Evolutionary conservation across 2,329 filamentous ascomycete genomes (phyloP).

Genomic region (Scytalidium sp.): DNA sequence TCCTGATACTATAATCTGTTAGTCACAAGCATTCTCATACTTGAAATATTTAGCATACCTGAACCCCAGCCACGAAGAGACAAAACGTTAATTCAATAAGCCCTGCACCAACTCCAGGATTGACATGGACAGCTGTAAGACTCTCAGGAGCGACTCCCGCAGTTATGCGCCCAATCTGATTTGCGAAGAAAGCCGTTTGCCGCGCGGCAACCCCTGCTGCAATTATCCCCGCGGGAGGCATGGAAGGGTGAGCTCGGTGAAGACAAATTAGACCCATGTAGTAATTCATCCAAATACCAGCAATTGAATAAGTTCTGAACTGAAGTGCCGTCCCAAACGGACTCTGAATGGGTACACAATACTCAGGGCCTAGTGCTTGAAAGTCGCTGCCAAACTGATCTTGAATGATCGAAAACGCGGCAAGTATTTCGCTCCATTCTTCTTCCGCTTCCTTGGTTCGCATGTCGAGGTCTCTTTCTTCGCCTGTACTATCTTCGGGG

Average conservation of each 20-base stretch:
- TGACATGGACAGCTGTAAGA: slow-evolving; percentile 52
- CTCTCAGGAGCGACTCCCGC: slow-evolving; percentile 60
- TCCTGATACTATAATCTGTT: slow-evolving; percentile 60
- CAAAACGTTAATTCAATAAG: slow-evolving; percentile 80
- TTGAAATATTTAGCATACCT: slow-evolving; percentile 41
- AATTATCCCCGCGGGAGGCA: slow-evolving; percentile 88
- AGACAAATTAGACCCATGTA: slow-evolving; percentile 82
- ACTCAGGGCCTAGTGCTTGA: slow-evolving; percentile 68
- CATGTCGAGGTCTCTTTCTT: slow-evolving; percentile 22
- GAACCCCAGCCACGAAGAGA: slow-evolving; percentile 82
- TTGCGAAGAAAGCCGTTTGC: slow-evolving; percentile 69
- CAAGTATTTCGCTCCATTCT: slow-evolving; percentile 76
- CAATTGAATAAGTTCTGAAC: slow-evolving; percentile 85
- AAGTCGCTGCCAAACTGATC: slow-evolving; percentile 71
- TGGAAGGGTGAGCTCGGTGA: slow-evolving; percentile 78
- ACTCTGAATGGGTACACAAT: slow-evolving; percentile 57
- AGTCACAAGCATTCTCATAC: background rate
- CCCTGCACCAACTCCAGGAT: slow-evolving; percentile 74
- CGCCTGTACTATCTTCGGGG: slow-evolving; percentile 15
- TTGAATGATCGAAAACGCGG: slow-evolving; percentile 67
- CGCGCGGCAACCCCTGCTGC: slow-evolving; percentile 75
- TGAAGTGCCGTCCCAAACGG: slow-evolving; percentile 81
- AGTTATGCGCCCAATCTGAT: slow-evolving; percentile 74
- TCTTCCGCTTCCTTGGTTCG: slow-evolving; percentile 23
- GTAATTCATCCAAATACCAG: slow-evolving; percentile 82